A percentile compares a stretch with the other conserved stretches of the same genome.
Conservation (phyloP, 1,139 yeast species). For the Sugiyamaella paludigena region DNA sequence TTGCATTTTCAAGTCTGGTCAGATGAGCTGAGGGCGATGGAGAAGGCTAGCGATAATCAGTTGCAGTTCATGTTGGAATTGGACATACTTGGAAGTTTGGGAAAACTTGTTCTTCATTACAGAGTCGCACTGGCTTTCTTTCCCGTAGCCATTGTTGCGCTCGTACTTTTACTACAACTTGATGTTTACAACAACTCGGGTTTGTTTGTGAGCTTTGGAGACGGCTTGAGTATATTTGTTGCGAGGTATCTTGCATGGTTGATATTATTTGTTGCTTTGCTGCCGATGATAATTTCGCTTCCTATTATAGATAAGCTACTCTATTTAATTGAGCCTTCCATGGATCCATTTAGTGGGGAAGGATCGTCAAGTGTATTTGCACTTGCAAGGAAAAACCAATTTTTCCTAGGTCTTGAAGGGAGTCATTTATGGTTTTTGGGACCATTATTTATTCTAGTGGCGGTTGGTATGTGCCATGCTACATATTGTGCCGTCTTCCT, state of each 20-base stretch:
- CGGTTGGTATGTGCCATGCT: conserved; percentile 48
- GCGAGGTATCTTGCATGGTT: conserved; percentile 29
- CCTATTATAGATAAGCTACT: conserved; percentile 22
- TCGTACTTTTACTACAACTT: conserved; percentile 30
- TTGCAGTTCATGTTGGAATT: conserved; percentile 30
- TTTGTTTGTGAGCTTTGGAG: conserved; percentile 51
- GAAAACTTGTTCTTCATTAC: conserved; percentile 38
- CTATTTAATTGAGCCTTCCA: conserved; percentile 40
- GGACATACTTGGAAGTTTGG: conserved; percentile 39
- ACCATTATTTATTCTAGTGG: conserved; percentile 52
- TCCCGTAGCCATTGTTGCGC: conserved; percentile 32
- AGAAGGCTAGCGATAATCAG: background rate
- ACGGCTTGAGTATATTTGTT: conserved; percentile 44
- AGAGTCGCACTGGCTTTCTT: conserved; percentile 35
- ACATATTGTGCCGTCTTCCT: conserved; percentile 33
- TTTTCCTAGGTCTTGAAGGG: conserved; percentile 68
- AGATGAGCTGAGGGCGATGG: conserved; percentile 19
- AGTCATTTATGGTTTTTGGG: conserved; percentile 56
- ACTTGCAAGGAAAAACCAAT: conserved; percentile 35
- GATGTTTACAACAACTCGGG: conserved; percentile 32
- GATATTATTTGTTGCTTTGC: conserved; percentile 35
- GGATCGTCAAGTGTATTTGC: conserved; percentile 27
- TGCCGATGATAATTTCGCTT: conserved; percentile 41
- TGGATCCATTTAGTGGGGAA: conserved; percentile 27
- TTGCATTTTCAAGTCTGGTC: conserved; percentile 41